A percentile compares a stretch with the other conserved stretches of the same genome.
Evolutionary conservation across 768 basidiomycete genomes (phyloP).

Genomic region (Leccinellum rugosiceps): DNA sequence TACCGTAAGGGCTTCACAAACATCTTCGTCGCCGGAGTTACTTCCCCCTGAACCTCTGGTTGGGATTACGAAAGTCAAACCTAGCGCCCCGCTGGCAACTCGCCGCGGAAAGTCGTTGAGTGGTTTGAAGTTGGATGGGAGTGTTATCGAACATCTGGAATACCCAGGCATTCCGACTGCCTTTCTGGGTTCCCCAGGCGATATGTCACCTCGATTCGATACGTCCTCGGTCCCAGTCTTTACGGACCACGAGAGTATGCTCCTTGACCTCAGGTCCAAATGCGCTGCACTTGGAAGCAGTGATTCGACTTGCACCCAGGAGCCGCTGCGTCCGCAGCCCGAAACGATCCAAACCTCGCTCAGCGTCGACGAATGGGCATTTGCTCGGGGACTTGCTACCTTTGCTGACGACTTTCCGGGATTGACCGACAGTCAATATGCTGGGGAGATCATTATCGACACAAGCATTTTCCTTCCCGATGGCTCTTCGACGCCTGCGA

Average conservation of each 20-base stretch:
- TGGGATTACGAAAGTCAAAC: conserved; percentile 2
- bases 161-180: conserved; percentile 45
- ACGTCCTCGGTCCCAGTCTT: conserved; percentile 9
- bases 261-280: conserved; percentile 32
- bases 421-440: conserved; percentile 1
- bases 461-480: conserved; percentile 13
- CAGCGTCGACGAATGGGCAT: conserved; percentile 37
- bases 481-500: conserved; percentile 11
- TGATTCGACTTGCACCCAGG: conserved; percentile 10
- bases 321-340: background rate
- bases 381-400: conserved; percentile 29
- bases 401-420: conserved; percentile 21
- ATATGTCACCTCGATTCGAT: conserved; percentile 31
- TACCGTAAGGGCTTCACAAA: conserved; percentile 1
- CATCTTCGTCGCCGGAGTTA: background rate
- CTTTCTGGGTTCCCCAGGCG: conserved; percentile 37
- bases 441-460: conserved; percentile 2
- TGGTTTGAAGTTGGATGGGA: conserved; percentile 22
- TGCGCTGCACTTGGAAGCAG: conserved; percentile 26
- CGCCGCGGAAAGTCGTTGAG: conserved; percentile 38
- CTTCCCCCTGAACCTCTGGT: background rate
- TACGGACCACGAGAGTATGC: conserved; percentile 37
- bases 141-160: conserved; percentile 16
- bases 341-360: conserved; percentile 3
- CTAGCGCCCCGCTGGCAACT: conserved; percentile 31